Base-by-base conservation (phyloP, 2,329 filamentous ascomycete genomes). In the Phyllosticta citriasiana region DNA sequence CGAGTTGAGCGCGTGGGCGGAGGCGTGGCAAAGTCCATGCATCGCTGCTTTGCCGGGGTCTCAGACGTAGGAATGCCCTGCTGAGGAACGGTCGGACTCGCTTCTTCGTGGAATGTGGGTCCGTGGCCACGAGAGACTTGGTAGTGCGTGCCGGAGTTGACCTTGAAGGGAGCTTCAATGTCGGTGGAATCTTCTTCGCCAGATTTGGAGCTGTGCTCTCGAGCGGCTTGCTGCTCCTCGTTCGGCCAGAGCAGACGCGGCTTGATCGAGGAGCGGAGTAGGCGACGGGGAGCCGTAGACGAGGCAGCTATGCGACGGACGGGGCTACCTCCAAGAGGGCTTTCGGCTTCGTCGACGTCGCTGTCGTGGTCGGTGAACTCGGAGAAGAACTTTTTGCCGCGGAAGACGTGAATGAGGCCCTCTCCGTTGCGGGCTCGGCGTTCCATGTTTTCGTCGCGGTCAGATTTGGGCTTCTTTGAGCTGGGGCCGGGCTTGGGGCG, bases 361-460 rank as follows among this genome's bases (percentile, higher is more conserved):
- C 53, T 55, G 56, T 62, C 56, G 40, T 51, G 30, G 26, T 58
- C 47, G 53, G 33, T 30, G 66, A 87, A 90, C 69, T 86, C 88
- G 72, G 86, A 85, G 76, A 90, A 91, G 61, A 89, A 79, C 71
- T 85, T 89, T 78, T 88, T 90, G 71, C 89, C 89, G 67, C 89
- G 89, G 79, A 93, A 93, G 12, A 86, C 82, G 67, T 86, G 90
- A 64, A 91, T 78, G 69, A 91, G 81, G 63, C 89, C 89, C 71
- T 93, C 88, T 3, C 86, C 81, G 30, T 87, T 85, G 33, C 79
- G 73, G 3, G 82, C 80, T 14, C 84, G 84, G 54, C 88, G 82
- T 6, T 89, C 83, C 63, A 91, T 77, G 66, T 83, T 77, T 26
- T 78, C 75, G 30, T 82, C 82, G 65, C 80, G 81, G 70, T 82